Evolutionary conservation across 495 filamentous ascomycete genomes (phyloP).

Genomic region (Podospora pseudocomata): DNA sequence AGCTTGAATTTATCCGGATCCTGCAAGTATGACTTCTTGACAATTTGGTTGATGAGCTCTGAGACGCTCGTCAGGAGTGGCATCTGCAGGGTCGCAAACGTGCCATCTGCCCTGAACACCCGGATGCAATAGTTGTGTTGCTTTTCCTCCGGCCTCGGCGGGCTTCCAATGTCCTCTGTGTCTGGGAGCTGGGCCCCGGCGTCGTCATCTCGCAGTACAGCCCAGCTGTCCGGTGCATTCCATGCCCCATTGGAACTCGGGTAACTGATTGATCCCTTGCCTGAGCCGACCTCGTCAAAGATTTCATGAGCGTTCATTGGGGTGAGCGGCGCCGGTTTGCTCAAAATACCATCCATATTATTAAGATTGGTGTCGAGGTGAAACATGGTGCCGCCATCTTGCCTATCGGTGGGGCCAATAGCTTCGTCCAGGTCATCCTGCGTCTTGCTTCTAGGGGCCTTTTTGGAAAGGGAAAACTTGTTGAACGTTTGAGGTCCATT

Average conservation of each 20-base stretch:
- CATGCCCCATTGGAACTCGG: constrained; percentile 51
- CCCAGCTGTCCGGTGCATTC: constrained; percentile 94
- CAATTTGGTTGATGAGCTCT: constrained; percentile 78
- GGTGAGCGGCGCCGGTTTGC: constrained; percentile 56
- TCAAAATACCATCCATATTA: constrained; percentile 81
- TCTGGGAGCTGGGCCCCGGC: constrained; percentile 39
- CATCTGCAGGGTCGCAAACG: constrained; percentile 86
- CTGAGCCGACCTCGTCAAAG: constrained; percentile 45
- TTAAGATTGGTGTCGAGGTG: constrained; percentile 78
- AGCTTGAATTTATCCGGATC: constrained; percentile 91
- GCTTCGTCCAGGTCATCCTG: constrained; percentile 48
- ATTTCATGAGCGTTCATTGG: constrained; percentile 51
- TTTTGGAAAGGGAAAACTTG: constrained; percentile 50
- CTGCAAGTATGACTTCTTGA: constrained; percentile 85
- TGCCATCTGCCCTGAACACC: constrained; percentile 89
- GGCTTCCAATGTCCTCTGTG: constrained; percentile 60
- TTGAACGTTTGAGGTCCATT: constrained; percentile 44
- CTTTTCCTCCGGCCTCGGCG: constrained; percentile 62
- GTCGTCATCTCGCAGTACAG: constrained; percentile 70
- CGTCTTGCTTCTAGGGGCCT: constrained; percentile 35
- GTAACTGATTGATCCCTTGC: constrained; percentile 29
- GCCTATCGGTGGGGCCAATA: constrained; percentile 43
- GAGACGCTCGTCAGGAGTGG: constrained; percentile 74
- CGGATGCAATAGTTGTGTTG: constrained; percentile 78
- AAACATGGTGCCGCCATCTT: constrained; percentile 49